These are phyloP conservation scores for Falciphora oryzae DNA, from an alignment of 2,329 filamentous ascomycete genomes.

Conservation along the genomic window DNA sequence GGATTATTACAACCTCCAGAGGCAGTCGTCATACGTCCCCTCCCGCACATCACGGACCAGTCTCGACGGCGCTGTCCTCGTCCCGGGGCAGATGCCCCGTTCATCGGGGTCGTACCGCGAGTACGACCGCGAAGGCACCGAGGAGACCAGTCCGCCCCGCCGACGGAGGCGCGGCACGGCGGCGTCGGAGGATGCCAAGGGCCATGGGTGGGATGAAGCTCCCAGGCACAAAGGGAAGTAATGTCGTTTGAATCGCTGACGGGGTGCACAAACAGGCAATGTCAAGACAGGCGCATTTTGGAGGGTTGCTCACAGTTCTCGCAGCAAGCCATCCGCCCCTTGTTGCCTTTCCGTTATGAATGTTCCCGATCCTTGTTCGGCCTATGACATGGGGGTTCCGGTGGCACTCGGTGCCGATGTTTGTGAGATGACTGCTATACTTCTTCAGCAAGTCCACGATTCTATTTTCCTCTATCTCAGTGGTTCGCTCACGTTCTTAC, in stretches of 20 bases:
- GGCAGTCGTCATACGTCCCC: not conserved
- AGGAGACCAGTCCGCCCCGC: not conserved
- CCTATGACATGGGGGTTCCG: too few species aligned
- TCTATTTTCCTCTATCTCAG: not conserved
- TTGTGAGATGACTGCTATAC: too few species aligned
- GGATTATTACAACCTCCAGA: not conserved
- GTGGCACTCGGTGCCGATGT: too few species aligned
- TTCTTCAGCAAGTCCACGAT: too few species aligned
- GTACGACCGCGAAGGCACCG: not conserved
- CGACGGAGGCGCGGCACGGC: not conserved
- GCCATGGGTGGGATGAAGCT: conserved; percentile 15
- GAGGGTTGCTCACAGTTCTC: too few species aligned
- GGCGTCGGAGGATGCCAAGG: conserved; percentile 5
- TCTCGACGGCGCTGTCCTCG: not conserved
- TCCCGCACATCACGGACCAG: conserved; percentile 4
- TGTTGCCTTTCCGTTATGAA: too few species aligned
- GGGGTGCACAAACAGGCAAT: too few species aligned
- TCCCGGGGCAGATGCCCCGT: not conserved
- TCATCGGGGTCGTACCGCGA: not conserved
- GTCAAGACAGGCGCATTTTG: too few species aligned
- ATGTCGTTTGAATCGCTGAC: too few species aligned
- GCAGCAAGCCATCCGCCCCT: too few species aligned
- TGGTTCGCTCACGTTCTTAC: too few species aligned
- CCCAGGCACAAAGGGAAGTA: not conserved
- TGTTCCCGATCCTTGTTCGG: too few species aligned